These are phyloP conservation scores for Psilocybe azurescens DNA, from an alignment of 768 basidiomycete genomes.

Conservation along the genomic window DNA sequence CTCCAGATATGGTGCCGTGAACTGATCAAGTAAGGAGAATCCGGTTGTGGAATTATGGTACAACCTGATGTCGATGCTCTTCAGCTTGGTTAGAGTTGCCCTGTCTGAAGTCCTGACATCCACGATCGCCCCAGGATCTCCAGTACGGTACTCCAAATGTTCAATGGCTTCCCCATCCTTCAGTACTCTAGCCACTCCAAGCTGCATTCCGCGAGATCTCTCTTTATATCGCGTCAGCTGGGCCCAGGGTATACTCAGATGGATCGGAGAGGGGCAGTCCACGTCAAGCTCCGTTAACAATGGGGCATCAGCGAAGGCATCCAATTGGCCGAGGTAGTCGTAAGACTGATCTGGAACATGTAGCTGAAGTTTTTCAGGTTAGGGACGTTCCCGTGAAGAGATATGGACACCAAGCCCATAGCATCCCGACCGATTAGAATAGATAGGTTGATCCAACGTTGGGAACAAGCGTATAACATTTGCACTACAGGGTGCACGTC, in stretches of 20 bases:
- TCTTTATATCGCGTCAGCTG: slow-evolving; percentile 4
- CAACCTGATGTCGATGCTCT: neutral
- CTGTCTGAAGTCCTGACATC: neutral
- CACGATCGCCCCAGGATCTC: neutral
- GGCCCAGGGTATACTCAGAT: slow-evolving; percentile 1
- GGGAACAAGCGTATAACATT: no score
- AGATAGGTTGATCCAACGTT: no score
- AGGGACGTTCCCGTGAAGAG: neutral
- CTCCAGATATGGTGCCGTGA: neutral
- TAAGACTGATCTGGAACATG: neutral
- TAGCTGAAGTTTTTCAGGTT: neutral
- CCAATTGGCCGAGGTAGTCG: neutral
- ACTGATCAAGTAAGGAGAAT: neutral
- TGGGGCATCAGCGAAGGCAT: neutral
- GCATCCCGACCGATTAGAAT: no score
- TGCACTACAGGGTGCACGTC: no score
- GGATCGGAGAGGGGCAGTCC: neutral
- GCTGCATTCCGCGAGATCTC: neutral
- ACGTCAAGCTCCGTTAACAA: neutral
- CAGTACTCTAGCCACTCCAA: neutral
- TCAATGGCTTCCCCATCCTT: neutral
- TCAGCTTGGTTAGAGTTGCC: neutral
- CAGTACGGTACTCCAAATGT: slow-evolving; percentile 4
- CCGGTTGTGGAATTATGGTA: neutral
- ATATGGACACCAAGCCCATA: no score